phyloP scores from a whole-genome alignment of 495 filamentous ascomycete species.

The Penicillium manginii region DNA sequence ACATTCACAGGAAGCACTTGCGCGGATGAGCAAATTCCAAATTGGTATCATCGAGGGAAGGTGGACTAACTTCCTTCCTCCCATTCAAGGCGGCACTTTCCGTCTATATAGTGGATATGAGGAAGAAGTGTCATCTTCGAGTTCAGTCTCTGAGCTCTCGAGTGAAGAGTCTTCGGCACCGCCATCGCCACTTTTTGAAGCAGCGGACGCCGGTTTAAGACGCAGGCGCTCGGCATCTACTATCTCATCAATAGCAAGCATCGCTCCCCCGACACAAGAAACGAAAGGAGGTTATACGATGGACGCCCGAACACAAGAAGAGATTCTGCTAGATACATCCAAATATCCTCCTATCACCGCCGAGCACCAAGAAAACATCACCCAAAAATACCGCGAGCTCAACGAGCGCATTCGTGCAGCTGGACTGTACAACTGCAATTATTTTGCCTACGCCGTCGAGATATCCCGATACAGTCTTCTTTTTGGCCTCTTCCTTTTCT shows the following conservation, averaged over 20 bases:
- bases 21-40: conserved; percentile 71
- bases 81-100: conserved; percentile 81
- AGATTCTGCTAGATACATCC: conserved; percentile 67
- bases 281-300: conserved; percentile 41
- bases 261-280: background rate
- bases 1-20: conserved; percentile 70
- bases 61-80: conserved; percentile 82
- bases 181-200: conserved; percentile 22
- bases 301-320: conserved; percentile 67
- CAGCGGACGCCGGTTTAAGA: conserved; percentile 10
- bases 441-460: conserved; percentile 75
- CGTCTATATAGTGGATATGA: conserved; percentile 7
- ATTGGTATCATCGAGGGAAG: conserved; percentile 74
- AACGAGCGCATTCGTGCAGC: conserved; percentile 67
- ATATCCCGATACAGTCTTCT: conserved; percentile 65
- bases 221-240: conserved; percentile 56
- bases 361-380: conserved; percentile 68
- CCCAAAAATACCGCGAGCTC: conserved; percentile 72
- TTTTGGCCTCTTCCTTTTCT: conserved; percentile 59
- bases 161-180: conserved; percentile 17
- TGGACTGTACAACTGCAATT: conserved; percentile 79
- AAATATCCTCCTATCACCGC: conserved; percentile 76
- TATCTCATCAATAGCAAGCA: conserved; percentile 31
- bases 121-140: background rate
- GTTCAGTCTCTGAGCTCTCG: conserved; percentile 7